These are phyloP conservation scores for Chiua virens DNA, from an alignment of 768 basidiomycete species.

Conservation along the genomic window DNA sequence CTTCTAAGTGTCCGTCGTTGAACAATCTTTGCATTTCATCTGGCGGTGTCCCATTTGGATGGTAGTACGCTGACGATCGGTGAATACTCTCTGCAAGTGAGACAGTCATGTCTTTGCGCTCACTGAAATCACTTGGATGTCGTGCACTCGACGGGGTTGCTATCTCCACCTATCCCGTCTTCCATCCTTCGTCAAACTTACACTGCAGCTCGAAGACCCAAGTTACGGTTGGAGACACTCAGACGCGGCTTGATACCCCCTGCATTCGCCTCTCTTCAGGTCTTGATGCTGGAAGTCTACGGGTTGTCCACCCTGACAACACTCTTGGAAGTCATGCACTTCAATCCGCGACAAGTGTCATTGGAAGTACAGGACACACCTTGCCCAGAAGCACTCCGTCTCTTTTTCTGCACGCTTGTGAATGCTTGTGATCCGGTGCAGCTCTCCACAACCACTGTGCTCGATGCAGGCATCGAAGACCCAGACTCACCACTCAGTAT, in stretches of 20 bases:
- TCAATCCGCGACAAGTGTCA: constrained; percentile 13
- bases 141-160: constrained; percentile 19
- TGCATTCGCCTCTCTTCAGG: constrained; percentile 13
- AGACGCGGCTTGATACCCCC: constrained; percentile 10
- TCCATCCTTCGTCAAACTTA: constrained; percentile 14
- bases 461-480: no score
- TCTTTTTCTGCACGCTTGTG: constrained; percentile 21
- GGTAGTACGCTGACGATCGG: neutral
- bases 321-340: constrained; percentile 17
- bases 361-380: constrained; percentile 13
- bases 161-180: constrained; percentile 21
- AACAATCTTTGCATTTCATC: constrained; percentile 11
- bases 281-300: constrained; percentile 6
- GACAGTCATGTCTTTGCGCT: constrained; percentile 13
- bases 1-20: constrained; percentile 19
- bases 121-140: constrained; percentile 17
- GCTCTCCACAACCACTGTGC: constrained; percentile 10
- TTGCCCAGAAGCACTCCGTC: constrained; percentile 15
- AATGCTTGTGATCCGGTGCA: constrained; percentile 8
- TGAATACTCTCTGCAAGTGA: no score
- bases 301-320: constrained; percentile 18
- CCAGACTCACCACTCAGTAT: neutral
- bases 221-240: constrained; percentile 18
- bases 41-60: constrained; percentile 22
- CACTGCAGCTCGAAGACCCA: constrained; percentile 11